Evolutionary conservation across 2,329 filamentous ascomycete species (phyloP), one percentile per base, ranked within the genome.

Genomic region (Claviceps fusiformis): DNA sequence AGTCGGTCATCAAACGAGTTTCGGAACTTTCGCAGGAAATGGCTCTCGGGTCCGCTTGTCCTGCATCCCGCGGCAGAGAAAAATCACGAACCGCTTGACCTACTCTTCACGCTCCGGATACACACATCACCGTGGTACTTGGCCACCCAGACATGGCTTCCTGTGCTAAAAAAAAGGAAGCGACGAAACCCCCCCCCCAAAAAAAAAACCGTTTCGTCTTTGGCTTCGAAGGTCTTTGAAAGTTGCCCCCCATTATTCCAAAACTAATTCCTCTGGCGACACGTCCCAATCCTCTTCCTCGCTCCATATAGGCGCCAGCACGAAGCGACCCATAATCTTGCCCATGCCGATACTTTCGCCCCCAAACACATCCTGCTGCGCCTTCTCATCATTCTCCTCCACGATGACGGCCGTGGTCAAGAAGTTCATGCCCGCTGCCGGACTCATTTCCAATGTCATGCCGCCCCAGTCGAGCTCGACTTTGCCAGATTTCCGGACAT

Each of bases 401-500:
- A 83, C 71, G 54, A 85, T 74, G 52, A 82, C 76, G 2, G 79
- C 79, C 44, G 77, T 79, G 11, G 77, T 81, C 57, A 82, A 61
- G 62, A 83, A 84, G 59, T 75, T 74, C 31, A 76, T 74, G 53
- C 75, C 76, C 13, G 76, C 73, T 24, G 77, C 79, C 3, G 73
- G 69, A 41, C 70, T 70, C 59, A 84, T 68, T 61, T 77, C 73
- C 55, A 83, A 71, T 41, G 69, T 72, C 57, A 74, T 75, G 31
- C 81, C 81, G 52, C 82, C 82, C 80, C 81, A 85, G 65, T 77
- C 76, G 37, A 85, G 69, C 65, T 83, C 79, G 2, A 82, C 77
- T 57, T 77, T 79, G 58, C 82, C 82, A 9, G 80, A 84, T 64
- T 78, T 76, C 57, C 80, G 77, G 48, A 85, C 77, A 55, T 78